These are phyloP conservation scores for Phytophthora chlamydospora DNA, from an alignment of 352 stramenopile genomes.

Conservation along the genomic window DNA sequence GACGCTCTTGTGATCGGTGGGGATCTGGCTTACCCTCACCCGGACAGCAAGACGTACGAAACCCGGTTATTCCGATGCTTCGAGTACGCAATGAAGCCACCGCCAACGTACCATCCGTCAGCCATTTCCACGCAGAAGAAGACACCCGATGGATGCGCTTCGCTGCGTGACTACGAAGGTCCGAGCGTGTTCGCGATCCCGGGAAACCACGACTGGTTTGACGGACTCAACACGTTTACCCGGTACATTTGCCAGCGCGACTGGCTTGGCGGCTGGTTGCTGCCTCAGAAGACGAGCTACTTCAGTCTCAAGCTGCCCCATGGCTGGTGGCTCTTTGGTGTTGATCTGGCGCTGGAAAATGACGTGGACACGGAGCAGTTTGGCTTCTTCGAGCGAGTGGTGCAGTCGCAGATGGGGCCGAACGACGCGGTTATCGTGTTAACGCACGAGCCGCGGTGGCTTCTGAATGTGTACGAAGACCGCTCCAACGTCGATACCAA, in stretches of 20 bases:
- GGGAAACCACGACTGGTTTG: conserved; percentile 95
- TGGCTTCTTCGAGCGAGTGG: conserved; percentile 90
- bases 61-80: conserved; percentile 91
- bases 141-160: conserved; percentile 53
- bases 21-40: conserved; percentile 93
- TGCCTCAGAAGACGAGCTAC: conserved; percentile 93
- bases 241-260: conserved; percentile 91
- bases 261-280: conserved; percentile 92
- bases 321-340: conserved; percentile 93
- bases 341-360: conserved; percentile 92
- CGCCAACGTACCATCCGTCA: conserved; percentile 80
- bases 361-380: conserved; percentile 95
- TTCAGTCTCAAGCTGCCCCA: conserved; percentile 91
- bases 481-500: conserved; percentile 73
- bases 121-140: conserved; percentile 90
- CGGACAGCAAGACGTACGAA: conserved; percentile 89
- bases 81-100: conserved; percentile 94
- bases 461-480: conserved; percentile 90
- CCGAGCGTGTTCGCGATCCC: conserved; percentile 83
- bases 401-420: conserved; percentile 70
- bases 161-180: conserved; percentile 68
- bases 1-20: conserved; percentile 92
- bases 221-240: conserved; percentile 93
- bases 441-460: conserved; percentile 92
- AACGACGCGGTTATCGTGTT: conserved; percentile 92